phyloP scores from a whole-genome alignment of 352 stramenopile species.

The Pythium folliculosum region DNA sequence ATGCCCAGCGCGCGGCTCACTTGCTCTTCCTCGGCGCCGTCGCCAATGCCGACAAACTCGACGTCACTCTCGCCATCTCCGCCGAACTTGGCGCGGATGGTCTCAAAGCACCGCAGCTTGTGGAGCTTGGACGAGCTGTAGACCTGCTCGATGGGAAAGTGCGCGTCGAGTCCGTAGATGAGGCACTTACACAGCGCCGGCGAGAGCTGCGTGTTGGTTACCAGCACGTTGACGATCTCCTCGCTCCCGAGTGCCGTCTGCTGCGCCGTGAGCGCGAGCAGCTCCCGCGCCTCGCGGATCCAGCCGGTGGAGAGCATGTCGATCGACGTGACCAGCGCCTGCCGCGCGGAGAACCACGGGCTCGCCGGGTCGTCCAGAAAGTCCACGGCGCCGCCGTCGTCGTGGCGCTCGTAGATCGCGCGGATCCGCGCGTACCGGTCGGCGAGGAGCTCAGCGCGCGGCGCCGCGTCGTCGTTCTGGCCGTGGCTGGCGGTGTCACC shows the following conservation, averaged over 20 bases:
- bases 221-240: conserved; percentile 74
- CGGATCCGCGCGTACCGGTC: conserved; percentile 69
- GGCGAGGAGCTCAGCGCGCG: conserved; percentile 5
- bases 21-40: conserved; percentile 78
- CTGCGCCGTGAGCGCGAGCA: conserved; percentile 54
- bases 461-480: neutral
- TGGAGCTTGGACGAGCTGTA: conserved; percentile 81
- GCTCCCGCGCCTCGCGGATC: conserved; percentile 58
- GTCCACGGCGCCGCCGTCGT: conserved; percentile 37
- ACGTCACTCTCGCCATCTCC: conserved; percentile 27
- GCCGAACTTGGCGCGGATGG: conserved; percentile 60
- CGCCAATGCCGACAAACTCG: conserved; percentile 77
- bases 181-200: conserved; percentile 83
- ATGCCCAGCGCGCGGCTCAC: conserved; percentile 69
- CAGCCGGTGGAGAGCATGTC: conserved; percentile 73
- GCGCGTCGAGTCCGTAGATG: conserved; percentile 77
- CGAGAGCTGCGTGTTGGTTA: conserved; percentile 83
- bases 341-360: conserved; percentile 69
- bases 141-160: conserved; percentile 73
- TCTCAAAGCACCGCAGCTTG: conserved; percentile 80
- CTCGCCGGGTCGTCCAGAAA: conserved; percentile 66
- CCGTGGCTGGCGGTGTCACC: neutral
- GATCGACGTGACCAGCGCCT: conserved; percentile 70
- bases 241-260: conserved; percentile 23
- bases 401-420: conserved; percentile 72